Evolutionary conservation across 1,139 yeast genomes (phyloP), one percentile per base, ranked within the genome.

Genomic region (Geotrichum aggregatum): DNA sequence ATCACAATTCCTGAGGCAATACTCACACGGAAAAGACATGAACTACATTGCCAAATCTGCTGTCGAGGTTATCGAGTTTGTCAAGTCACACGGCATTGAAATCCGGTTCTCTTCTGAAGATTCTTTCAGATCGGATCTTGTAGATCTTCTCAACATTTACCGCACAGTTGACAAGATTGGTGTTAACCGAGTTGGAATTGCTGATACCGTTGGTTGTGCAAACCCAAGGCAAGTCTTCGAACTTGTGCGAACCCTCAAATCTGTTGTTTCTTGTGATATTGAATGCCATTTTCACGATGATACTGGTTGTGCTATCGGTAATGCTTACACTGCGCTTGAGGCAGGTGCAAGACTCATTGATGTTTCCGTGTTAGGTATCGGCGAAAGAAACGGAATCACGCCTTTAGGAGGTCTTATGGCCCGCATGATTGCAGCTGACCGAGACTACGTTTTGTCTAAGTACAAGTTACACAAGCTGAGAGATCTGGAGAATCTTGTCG

Each of bases 251-350:
- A 92, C 98, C 44, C 82, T 92, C 71, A 87, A 84, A 75, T 82
- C 91, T 13, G 96, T 91, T 49, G 98, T 92, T 47, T 84, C 89
- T 38, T 92, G 98, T 76, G 98, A 92, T 70, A 91, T 92, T 65
- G 98, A 92, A 75, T 88, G 97, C 71, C 98, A 92, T 74, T 92
- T 92, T 88, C 98, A 92, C 76, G 88, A 92, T 70, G 98, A 92
- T 71, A 92, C 98, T 43, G 98, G 98, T 56, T 91, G 98, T 77
- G 98, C 98, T 61, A 87, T 92, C 75, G 97, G 98, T 58, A 92
- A 92, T 70, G 96, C 98, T 47, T 92, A 92, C 78, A 87, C 97
- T 58, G 98, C 98, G 16, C 79, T 92, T 65, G 98, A 92, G 75
- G 98, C 94, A 52, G 98, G 98, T 67, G 98, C 98, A 60, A 84